Evolutionary conservation across 768 basidiomycete genomes (phyloP).

Genomic region (Leccinum ochraceum): DNA sequence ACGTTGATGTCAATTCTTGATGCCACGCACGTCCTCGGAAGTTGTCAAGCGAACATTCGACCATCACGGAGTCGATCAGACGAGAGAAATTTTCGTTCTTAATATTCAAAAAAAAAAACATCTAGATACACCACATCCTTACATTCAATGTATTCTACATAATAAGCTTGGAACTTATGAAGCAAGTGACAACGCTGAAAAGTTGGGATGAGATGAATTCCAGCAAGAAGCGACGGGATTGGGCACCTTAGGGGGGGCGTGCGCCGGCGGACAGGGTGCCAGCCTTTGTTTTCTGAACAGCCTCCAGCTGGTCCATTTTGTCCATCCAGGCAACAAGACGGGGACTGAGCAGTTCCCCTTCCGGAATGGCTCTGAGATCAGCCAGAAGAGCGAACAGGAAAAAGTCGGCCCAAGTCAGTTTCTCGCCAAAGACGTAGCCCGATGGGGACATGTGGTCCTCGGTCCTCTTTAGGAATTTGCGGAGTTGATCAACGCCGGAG

Average conservation of each 20-base stretch:
- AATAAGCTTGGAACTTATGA: neutral
- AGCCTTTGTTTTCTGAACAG: constrained; percentile 23
- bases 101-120: neutral
- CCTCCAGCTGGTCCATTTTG: constrained; percentile 26
- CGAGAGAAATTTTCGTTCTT: neutral
- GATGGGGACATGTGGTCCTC: constrained; percentile 28
- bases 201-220: neutral
- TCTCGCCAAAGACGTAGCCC: constrained; percentile 32
- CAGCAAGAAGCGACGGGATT: neutral
- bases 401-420: constrained; percentile 35
- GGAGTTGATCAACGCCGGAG: constrained; percentile 19
- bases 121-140: neutral
- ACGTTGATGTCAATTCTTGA: neutral
- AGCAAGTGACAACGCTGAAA: neutral
- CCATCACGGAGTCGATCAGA: neutral
- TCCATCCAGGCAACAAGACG: constrained; percentile 29
- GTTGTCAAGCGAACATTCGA: neutral
- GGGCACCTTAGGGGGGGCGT: constrained; percentile 20
- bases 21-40: neutral
- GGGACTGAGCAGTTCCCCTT: constrained; percentile 25
- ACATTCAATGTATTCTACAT: neutral
- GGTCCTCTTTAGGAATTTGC: constrained; percentile 13
- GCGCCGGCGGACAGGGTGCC: constrained; percentile 31
- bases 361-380: constrained; percentile 30
- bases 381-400: constrained; percentile 35